Conservation (phyloP, 208 protist genomes). For the Crithidia expoeki region DNA sequence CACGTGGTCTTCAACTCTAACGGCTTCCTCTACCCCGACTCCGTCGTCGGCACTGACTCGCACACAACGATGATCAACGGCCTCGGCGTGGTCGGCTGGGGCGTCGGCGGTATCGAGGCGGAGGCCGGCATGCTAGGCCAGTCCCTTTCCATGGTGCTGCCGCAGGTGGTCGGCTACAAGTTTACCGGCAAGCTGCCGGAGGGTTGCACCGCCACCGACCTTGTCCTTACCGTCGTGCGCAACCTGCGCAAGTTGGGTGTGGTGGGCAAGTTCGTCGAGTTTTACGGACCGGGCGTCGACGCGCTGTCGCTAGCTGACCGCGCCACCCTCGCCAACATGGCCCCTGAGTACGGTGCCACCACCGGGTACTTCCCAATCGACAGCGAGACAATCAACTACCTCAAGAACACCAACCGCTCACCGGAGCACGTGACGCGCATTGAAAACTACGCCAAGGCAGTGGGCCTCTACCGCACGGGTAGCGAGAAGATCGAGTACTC, state of each 20-base stretch:
- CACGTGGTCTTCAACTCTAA: conserved; percentile 94
- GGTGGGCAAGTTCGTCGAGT: conserved; percentile 98
- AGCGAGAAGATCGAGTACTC: conserved; percentile 87
- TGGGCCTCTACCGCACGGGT: conserved; percentile 85
- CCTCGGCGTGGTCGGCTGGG: conserved; percentile 95
- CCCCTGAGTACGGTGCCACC: conserved; percentile 97
- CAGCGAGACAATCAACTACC: conserved; percentile 92
- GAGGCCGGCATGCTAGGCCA: conserved; percentile 97
- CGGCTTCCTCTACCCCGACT: conserved; percentile 96
- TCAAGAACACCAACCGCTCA: conserved; percentile 87
- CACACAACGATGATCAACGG: conserved; percentile 98
- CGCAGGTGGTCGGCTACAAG: conserved; percentile 95
- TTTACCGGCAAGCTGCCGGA: conserved; percentile 92
- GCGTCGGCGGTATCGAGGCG: conserved; percentile 97
- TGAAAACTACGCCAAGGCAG: conserved; percentile 90
- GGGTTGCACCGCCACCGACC: conserved; percentile 95
- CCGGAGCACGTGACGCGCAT: conserved; percentile 87
- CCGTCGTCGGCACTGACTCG: conserved; percentile 96
- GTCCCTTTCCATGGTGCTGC: conserved; percentile 95
- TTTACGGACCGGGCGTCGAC: conserved; percentile 94
- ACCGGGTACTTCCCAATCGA: conserved; percentile 97
- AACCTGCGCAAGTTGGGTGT: conserved; percentile 95
- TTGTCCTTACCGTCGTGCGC: conserved; percentile 95
- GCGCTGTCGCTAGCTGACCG: conserved; percentile 93
- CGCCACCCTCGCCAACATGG: conserved; percentile 97